A percentile compares a stretch with the other conserved stretches of the same genome.
phyloP scores from a whole-genome alignment of 805 yeast genomes.

The Lachancea mirantina region DNA sequence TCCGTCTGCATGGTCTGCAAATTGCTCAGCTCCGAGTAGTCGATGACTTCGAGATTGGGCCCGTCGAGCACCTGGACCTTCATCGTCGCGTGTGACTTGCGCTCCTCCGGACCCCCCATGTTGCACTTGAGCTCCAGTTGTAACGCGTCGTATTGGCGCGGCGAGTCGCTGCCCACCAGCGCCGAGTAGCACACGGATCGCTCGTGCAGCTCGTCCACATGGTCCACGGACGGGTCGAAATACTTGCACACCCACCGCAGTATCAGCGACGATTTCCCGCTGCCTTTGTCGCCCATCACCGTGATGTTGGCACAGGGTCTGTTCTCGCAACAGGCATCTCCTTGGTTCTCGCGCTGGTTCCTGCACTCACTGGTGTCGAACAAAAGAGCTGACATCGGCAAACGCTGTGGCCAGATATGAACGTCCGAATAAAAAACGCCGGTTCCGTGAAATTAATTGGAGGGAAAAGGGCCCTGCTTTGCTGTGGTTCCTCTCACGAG shows the following conservation, averaged over 20 bases:
- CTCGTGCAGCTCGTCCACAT: constrained; percentile 17
- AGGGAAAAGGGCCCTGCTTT: too few relatives aligned
- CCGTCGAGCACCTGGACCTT: constrained; percentile 23
- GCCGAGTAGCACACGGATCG: constrained; percentile 6
- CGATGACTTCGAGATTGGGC: constrained; percentile 16
- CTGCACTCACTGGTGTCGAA: too few relatives aligned
- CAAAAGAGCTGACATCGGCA: constrained; percentile 2
- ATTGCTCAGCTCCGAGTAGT: constrained; percentile 17
- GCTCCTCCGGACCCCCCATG: background rate
- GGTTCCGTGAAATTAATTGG: too few relatives aligned
- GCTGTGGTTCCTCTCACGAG: too few relatives aligned
- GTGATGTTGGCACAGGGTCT: constrained; percentile 16
- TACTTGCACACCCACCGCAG: constrained; percentile 17
- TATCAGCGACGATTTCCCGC: constrained; percentile 25
- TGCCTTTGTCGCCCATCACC: constrained; percentile 20
- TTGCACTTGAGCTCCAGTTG: background rate
- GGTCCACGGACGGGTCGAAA: constrained; percentile 3
- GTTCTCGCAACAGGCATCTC: too few relatives aligned
- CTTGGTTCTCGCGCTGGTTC: too few relatives aligned
- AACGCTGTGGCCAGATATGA: too few relatives aligned
- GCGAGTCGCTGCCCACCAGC: background rate
- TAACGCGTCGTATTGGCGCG: constrained; percentile 1
- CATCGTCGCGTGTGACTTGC: constrained; percentile 1
- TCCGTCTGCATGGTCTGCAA: constrained; percentile 27
- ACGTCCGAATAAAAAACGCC: too few relatives aligned